Evolutionary conservation across 169 alveolate genomes (phyloP).

Genomic region (Plasmodium yoelii): DNA sequence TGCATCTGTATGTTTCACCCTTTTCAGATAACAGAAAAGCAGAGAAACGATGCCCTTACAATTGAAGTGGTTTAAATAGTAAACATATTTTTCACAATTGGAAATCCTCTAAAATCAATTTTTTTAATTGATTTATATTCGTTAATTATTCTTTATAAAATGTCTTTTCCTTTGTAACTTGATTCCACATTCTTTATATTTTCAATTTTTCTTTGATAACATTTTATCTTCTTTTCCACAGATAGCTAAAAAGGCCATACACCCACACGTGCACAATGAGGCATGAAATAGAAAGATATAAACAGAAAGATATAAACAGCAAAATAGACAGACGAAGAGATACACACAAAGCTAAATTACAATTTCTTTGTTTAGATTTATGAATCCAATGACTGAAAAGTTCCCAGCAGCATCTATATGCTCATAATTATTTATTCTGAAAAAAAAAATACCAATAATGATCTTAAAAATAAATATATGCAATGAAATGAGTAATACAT

Average conservation of each 20-base stretch:
- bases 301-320: background rate
- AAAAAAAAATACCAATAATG: background rate
- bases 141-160: background rate
- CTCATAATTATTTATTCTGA: constrained; percentile 49
- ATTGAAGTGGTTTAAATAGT: constrained; percentile 10
- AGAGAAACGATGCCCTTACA: constrained; percentile 59
- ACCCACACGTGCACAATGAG: too few relatives aligned
- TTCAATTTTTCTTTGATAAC: constrained; percentile 57
- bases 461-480: background rate
- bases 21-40: constrained; percentile 60
- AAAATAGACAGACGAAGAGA: background rate
- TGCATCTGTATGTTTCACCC: too few relatives aligned
- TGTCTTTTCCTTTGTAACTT: constrained; percentile 9
- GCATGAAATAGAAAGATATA: background rate
- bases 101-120: too few relatives aligned
- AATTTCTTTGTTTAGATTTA: constrained; percentile 40
- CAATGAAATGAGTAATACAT: background rate
- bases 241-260: constrained; percentile 1
- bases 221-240: constrained; percentile 44
- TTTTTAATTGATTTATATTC: background rate
- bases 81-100: background rate
- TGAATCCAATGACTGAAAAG: constrained; percentile 31
- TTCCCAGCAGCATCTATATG: constrained; percentile 13
- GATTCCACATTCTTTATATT: constrained; percentile 19
- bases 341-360: constrained; percentile 1